These are phyloP conservation scores for Corymbia citriodora DNA, from an alignment of 441 rosid species.

Conservation along the genomic window DNA sequence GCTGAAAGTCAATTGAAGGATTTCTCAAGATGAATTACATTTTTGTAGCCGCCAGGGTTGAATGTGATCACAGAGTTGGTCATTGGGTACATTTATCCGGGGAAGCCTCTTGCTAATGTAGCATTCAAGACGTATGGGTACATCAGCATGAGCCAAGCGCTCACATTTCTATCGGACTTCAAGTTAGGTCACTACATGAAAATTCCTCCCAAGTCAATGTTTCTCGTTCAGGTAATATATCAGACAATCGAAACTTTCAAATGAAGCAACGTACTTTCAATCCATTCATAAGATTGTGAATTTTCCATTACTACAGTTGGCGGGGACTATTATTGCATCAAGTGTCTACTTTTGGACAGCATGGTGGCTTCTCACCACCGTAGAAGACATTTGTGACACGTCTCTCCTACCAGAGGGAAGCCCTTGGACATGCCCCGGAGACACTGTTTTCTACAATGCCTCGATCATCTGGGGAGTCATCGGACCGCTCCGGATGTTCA, in stretches of 20 bases:
- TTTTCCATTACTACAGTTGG: slow-evolving; percentile 23
- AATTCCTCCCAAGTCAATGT: slow-evolving; percentile 83
- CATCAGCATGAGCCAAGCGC: slow-evolving; percentile 77
- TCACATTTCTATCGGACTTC: slow-evolving; percentile 58
- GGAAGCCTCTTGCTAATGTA: slow-evolving; percentile 84
- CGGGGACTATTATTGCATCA: slow-evolving; percentile 65
- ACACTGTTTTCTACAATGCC: slow-evolving; percentile 78
- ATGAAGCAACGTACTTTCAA: background rate
- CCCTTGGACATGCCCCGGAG: slow-evolving; percentile 90
- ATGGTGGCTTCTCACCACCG: slow-evolving; percentile 69
- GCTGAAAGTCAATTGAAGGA: background rate
- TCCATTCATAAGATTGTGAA: background rate
- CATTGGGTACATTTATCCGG: slow-evolving; percentile 76
- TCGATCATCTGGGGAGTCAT: slow-evolving; percentile 96
- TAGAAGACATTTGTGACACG: slow-evolving; percentile 55
- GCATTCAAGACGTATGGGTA: slow-evolving; percentile 87
- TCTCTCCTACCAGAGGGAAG: slow-evolving; percentile 61
- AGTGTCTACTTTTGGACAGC: slow-evolving; percentile 54
- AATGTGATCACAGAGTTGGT: slow-evolving; percentile 77
- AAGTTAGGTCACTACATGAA: slow-evolving; percentile 95
- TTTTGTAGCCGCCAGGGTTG: slow-evolving; percentile 56
- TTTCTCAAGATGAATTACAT: slow-evolving; percentile 4
- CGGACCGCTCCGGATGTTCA: slow-evolving; percentile 81
- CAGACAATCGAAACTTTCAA: background rate
- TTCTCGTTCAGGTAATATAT: slow-evolving; percentile 47